Evolutionary conservation across 2,329 filamentous ascomycete genomes (phyloP), one percentile per base, ranked within the genome.

Genomic region (Fusarium humuli): DNA sequence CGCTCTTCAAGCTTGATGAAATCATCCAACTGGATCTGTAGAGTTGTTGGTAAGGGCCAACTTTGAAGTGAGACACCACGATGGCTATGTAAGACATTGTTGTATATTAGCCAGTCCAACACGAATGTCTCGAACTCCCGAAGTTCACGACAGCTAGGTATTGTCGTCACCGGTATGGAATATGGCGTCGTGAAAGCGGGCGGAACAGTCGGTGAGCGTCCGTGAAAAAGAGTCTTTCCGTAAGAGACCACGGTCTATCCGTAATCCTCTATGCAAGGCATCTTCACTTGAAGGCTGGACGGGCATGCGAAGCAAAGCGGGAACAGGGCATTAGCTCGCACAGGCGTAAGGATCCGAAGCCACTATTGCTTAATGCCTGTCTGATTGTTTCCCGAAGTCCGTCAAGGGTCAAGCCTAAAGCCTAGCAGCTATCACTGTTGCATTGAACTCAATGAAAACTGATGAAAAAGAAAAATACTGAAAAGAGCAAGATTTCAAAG

Each of bases 131-230:
- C 46, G 48, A 61, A 58, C 44, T 53, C 53, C 60, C 47, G 32
- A 50, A 54, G 57, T 57, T 49, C 61, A 57, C 68, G 40, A 44
- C 57, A 63, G 47, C 61, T 54, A 66, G 47, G 58, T 58, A 59
- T 64, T 53, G 32, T 55, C 49, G 50, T 57, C 67, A 70, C 58
- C 57, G 49, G 50, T 53, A 67, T 59, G 53, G 58, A 65, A 29
- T 69, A 61, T 66, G 34, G 49, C 34, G n/a, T 53, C 37, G 57
- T 66, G 56, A 29, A 53, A 53, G 42, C 60, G 57, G 59, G 49
- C 70, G 71, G 64, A 61, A 70, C 67, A 73, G 73, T 75, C 72
- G 72, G 73, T 75, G 72, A 75, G 69, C 59, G 64, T 69, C 71
- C 71, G 68, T 50, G 58, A 66, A 53, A 44, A 57, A 44, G 50